A percentile compares a stretch with the other conserved stretches of the same genome.
Conservation (phyloP, 1,284 basidiomycete species). For the Microbotryomycetes sp. region DNA sequence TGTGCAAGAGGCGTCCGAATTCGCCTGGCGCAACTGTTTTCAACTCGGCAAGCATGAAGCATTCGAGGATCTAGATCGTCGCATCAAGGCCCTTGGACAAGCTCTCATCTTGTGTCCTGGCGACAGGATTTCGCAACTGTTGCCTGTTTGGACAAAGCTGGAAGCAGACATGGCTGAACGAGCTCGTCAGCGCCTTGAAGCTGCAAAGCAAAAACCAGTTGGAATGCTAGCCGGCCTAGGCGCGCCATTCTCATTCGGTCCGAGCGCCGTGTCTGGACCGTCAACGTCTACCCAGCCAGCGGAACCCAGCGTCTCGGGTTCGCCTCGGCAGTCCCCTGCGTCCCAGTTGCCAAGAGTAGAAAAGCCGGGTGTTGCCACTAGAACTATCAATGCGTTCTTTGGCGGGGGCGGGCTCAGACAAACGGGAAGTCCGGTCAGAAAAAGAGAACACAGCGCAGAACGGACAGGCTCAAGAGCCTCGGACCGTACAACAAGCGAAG, state of each 20-base stretch:
- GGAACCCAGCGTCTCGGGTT: background rate
- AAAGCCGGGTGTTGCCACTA: background rate
- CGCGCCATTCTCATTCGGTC: background rate
- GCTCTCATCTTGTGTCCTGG: conserved; percentile 81
- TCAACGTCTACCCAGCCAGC: background rate
- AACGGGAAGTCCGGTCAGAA: no score
- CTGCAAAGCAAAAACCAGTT: background rate
- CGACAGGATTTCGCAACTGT: conserved; percentile 63
- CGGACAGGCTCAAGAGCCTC: no score
- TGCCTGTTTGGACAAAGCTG: conserved; percentile 59
- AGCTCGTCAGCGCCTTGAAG: background rate
- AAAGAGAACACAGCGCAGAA: no score
- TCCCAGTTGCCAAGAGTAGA: background rate
- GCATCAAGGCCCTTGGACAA: conserved; percentile 61
- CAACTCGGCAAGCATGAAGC: conserved; percentile 73
- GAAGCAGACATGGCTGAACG: conserved; percentile 34
- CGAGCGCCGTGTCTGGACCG: background rate
- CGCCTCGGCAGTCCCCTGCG: background rate
- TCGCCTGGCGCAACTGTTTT: conserved; percentile 79
- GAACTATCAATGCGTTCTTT: background rate
- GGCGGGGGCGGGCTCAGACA: background rate
- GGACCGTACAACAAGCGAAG: no score
- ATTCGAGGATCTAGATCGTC: conserved; percentile 53
- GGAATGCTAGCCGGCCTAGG: background rate
- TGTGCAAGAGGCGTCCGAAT: conserved; percentile 57